Percentiles rank a stretch among this genome's conserved stretches.
Conservation (phyloP, 2,329 filamentous ascomycete species). For the Elsinoe fawcettii region DNA sequence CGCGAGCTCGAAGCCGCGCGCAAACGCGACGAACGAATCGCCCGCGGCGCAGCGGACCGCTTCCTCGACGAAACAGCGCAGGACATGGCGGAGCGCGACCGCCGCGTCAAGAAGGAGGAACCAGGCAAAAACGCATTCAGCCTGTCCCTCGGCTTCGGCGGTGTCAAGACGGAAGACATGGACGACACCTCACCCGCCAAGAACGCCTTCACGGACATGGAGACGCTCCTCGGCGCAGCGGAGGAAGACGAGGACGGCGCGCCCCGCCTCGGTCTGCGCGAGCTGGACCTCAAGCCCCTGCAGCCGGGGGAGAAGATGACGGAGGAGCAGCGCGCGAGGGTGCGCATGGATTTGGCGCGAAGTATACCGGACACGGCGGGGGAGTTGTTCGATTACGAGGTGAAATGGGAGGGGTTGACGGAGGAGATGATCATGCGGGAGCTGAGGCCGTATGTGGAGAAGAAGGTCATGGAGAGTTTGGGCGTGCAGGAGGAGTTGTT, state of each 20-base stretch:
- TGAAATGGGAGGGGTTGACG: constrained; percentile 89
- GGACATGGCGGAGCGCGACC: constrained; percentile 52
- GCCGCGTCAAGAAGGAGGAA: constrained; percentile 31
- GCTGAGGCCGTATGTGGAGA: constrained; percentile 88
- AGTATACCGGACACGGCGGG: constrained; percentile 85
- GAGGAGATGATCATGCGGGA: constrained; percentile 74
- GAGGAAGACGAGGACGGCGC: constrained; percentile 58
- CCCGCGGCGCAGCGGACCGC: constrained; percentile 76
- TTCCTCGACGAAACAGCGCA: constrained; percentile 80
- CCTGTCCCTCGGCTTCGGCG: constrained; percentile 17
- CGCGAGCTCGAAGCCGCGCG: constrained; percentile 57
- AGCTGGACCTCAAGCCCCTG: constrained; percentile 38
- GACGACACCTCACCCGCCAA: constrained; percentile 12
- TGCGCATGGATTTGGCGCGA: constrained; percentile 70
- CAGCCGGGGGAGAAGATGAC: constrained; percentile 59
- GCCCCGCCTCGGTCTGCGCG: constrained; percentile 22
- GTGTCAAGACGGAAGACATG: constrained; percentile 16
- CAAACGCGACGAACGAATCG: constrained; percentile 65
- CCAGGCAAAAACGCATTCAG: constrained; percentile 20
- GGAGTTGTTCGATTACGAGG: constrained; percentile 74
- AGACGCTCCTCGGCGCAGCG: constrained; percentile 89
- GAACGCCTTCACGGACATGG: constrained; percentile 77
- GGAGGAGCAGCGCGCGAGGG: constrained; percentile 79
- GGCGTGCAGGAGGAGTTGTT: constrained; percentile 94
- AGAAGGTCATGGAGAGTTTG: constrained; percentile 95